Evolutionary conservation across 73 alveolate genomes (phyloP).

Genomic region (Strombidium stylifer): DNA sequence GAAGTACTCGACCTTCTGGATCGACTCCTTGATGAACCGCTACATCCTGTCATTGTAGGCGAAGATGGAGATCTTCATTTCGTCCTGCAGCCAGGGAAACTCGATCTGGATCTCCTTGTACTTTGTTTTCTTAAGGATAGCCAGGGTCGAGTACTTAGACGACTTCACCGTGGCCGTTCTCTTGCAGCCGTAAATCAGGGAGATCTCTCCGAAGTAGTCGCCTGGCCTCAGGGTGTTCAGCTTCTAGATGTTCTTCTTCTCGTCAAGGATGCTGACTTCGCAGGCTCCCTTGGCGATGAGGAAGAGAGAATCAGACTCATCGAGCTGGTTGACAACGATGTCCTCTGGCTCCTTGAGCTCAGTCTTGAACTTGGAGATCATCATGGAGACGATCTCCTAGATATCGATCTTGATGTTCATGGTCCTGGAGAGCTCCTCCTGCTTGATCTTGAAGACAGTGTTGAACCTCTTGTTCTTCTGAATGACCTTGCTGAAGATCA

Average conservation of each 20-base stretch:
- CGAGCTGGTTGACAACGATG: constrained; percentile 6
- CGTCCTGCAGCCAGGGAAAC: constrained; percentile 34
- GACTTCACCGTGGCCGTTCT: constrained; percentile 55
- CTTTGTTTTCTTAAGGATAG: constrained; percentile 10
- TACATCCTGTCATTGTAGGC: constrained; percentile 41
- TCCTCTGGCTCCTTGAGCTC: constrained; percentile 40
- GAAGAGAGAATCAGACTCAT: constrained; percentile 30
- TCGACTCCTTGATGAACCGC: constrained; percentile 16
- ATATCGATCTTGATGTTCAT: constrained; percentile 1
- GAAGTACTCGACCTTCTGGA: constrained; percentile 32
- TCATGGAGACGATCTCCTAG: background rate
- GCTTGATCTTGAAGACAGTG: background rate
- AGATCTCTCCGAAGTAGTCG: constrained; percentile 56
- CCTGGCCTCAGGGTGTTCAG: constrained; percentile 25
- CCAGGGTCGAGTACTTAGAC: constrained; percentile 47
- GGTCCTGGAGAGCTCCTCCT: constrained; percentile 9
- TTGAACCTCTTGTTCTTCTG: constrained; percentile 1
- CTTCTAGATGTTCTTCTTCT: background rate
- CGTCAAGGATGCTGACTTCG: constrained; percentile 19
- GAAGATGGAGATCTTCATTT: constrained; percentile 22
- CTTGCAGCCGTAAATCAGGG: constrained; percentile 50
- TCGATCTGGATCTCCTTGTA: constrained; percentile 22
- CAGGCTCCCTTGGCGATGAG: constrained; percentile 57
- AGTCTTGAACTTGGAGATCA: constrained; percentile 19
- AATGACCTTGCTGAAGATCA: constrained; percentile 25